Evolutionary conservation across 2,329 filamentous ascomycete genomes (phyloP).

Genomic region (Penicillium sp.): DNA sequence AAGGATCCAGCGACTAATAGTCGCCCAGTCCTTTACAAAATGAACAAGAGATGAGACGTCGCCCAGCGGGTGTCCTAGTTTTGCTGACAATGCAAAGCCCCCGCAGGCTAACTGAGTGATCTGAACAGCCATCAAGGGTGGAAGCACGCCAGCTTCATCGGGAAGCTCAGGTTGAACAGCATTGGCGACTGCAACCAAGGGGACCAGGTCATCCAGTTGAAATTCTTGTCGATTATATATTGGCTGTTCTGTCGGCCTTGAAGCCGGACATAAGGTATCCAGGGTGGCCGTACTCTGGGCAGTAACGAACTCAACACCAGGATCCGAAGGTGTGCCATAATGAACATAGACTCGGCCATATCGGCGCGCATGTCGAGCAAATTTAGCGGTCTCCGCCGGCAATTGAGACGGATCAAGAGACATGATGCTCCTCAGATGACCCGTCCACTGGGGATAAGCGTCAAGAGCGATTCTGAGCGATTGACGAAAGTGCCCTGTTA

Average conservation of each 20-base stretch:
- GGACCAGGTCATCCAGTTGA: not conserved
- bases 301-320: slow-evolving; percentile 44
- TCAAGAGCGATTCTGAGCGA: slow-evolving; percentile 15
- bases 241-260: slow-evolving; percentile 17
- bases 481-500: slow-evolving; percentile 14
- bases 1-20: slow-evolving; percentile 9
- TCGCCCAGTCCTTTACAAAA: slow-evolving; percentile 16
- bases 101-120: slow-evolving; percentile 18
- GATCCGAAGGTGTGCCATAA: slow-evolving; percentile 41
- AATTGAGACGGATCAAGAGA: slow-evolving; percentile 3
- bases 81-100: slow-evolving; percentile 34
- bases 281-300: slow-evolving; percentile 20
- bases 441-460: slow-evolving; percentile 43
- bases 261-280: slow-evolving; percentile 24
- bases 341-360: slow-evolving; percentile 34
- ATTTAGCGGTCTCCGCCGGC: not conserved
- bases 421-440: slow-evolving; percentile 34
- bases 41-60: slow-evolving; percentile 10
- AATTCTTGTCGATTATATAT: slow-evolving; percentile 10
- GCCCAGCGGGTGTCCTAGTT: slow-evolving; percentile 8
- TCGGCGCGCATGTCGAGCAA: slow-evolving; percentile 16
- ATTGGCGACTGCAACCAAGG: slow-evolving; percentile 1
- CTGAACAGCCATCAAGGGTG: slow-evolving; percentile 10
- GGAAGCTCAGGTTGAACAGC: not conserved
- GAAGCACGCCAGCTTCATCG: not conserved